Evolutionary conservation across 495 filamentous ascomycete species (phyloP), one percentile per base, ranked within the genome.

Genomic region (Penicillium cosmopolitanum): DNA sequence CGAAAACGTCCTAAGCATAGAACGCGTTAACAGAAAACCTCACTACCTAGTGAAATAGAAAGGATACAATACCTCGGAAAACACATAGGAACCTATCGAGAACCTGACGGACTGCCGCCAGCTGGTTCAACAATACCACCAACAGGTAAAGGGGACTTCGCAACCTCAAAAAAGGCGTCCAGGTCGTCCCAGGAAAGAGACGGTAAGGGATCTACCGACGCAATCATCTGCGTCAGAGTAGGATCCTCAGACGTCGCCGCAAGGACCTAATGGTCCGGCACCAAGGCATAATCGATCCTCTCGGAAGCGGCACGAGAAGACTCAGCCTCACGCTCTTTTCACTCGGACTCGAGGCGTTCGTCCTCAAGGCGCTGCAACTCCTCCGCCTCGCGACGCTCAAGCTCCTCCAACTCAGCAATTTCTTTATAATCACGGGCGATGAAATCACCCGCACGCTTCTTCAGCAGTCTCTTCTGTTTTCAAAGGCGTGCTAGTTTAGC

Each of bases 71-170:
- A 60, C 33, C 51, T 60, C 31, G 33, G 56, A 58, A 52, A 58
- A 58, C 21, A 58, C n/a, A 19, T 58, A 23, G 56, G 56, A 58
- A 58, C 50, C 57, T 60, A 60, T 60, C 15, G 13, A 44, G 42
- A 48, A 60, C n/a, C 19, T 60, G 28, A 43, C 13, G 13, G 33
- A 23, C 43, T 60, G 34, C 21, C 34, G 47, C 31, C 40, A 55
- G 51, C 42, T 60, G 34, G 51, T 60, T 54, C 19, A 23, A 53
- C 16, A 55, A 21, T 60, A 46, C 34, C 28, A 60, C 10, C 15
- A 44, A 2, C 0, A 52, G 12, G 11, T 4, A 4, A 38, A 38
- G 35, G 34, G 12, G 7, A 9, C 21, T 21, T 21, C 3, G 5
- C 25, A 4, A 0, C 13, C 6, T 2, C 10, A 12, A 38, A 38